Conservation (phyloP, 352 stramenopile genomes). For the Phytophthora capsici region DNA sequence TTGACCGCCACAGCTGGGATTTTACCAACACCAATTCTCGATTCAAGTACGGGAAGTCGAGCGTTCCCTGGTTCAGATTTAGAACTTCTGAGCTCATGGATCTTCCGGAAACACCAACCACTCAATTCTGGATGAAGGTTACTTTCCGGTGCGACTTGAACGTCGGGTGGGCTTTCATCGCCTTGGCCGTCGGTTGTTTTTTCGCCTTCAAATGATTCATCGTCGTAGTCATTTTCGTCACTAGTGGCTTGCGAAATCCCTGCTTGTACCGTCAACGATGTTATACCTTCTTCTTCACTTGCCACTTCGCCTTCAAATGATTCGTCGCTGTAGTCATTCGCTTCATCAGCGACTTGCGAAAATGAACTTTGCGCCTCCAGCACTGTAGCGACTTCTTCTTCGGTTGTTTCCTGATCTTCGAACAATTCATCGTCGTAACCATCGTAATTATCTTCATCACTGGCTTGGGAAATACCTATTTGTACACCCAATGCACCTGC, state of each 20-base stretch:
- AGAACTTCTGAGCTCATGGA: slow-evolving; percentile 4
- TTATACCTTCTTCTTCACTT: too few species aligned
- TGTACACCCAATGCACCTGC: not conserved
- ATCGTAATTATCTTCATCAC: too few species aligned
- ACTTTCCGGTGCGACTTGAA: not conserved
- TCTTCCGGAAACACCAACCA: slow-evolving; percentile 20
- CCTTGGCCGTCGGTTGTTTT: not conserved
- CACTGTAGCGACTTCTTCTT: not conserved
- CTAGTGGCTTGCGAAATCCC: too few species aligned
- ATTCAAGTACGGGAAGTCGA: not conserved
- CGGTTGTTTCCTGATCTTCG: not conserved
- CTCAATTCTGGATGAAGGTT: slow-evolving; percentile 2
- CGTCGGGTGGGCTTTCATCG: not conserved
- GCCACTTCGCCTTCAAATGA: too few species aligned
- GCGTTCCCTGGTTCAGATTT: not conserved
- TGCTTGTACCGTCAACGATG: too few species aligned
- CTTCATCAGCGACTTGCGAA: too few species aligned
- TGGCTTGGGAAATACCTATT: too few species aligned
- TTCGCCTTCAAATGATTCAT: too few species aligned
- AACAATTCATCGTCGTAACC: too few species aligned
- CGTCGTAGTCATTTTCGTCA: too few species aligned
- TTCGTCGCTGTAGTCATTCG: too few species aligned
- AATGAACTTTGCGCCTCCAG: too few species aligned
- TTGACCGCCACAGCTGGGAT: slow-evolving; percentile 4
- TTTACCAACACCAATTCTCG: not conserved